Base-by-base conservation (phyloP, 2,329 filamentous ascomycete genomes). In the Metarhizium anisopliae region DNA sequence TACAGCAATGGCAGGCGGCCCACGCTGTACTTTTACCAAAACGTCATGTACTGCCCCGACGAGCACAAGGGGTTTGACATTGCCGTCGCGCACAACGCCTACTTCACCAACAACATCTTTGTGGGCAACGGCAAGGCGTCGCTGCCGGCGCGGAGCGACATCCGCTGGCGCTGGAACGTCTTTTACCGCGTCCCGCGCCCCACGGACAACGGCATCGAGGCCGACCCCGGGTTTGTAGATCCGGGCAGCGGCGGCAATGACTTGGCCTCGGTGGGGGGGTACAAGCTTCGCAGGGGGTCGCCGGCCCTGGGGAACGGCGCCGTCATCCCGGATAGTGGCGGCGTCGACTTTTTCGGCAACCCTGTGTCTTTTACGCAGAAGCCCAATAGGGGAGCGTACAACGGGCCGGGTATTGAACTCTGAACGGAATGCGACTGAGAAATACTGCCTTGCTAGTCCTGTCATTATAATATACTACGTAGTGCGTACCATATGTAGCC, bases 21-120 rank as follows among this genome's bases (percentile, higher is more conserved):
- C 11, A 59, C 58, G 25, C 53, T 65, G 42, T 56, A 57, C 40
- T 65, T 65, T 52, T 65, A 65, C 52, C 60, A 65, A 16, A 65
- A 65, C 25, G 62, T 64, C 36, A 52, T 64, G 53, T 65, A 65
- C 55, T 65, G 63, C 40, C 50, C 61, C 10, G 42, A 61, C 25
- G 25, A 25, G 25, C 3, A 25, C 11, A 59, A 58, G 42, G 42
- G 57, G 14, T 63, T 65, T 51, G 54, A 63, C 20, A 49, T 64
- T n/a, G 51, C 52, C 6, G 53, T 65, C 2, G 61, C 62, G 1
- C 40, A 47, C 4, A 55, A 58, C 16, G 60, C 62, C 32, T 49
- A 61, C 8, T 55, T 65, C 16, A 60, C 52, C n/a, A 65, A 65
- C 54, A 65, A 65, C 52, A 64, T 65, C 54, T 61, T 63, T 52